phyloP scores from a whole-genome alignment of 2,329 filamentous ascomycete genomes.

The Chaetothyriales sp. region DNA sequence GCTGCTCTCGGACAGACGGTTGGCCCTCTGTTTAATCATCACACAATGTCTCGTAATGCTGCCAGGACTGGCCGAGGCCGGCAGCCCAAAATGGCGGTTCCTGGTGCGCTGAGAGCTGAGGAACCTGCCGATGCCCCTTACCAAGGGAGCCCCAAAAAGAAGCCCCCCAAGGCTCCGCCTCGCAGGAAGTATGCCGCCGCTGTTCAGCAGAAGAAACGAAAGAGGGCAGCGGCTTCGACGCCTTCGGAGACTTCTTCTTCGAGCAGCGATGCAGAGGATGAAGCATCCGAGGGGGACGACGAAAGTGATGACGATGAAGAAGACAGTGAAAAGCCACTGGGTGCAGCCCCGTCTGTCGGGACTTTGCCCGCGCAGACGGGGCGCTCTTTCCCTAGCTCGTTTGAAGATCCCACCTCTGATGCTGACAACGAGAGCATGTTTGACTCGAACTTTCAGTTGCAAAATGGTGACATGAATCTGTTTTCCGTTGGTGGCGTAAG shows the following conservation, averaged over 20 bases:
- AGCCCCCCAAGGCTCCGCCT: background rate
- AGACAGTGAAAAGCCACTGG: constrained; percentile 28
- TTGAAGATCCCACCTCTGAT: constrained; percentile 6
- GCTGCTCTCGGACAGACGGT: constrained; percentile 2
- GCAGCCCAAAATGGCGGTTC: constrained; percentile 9
- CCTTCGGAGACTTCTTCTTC: constrained; percentile 6
- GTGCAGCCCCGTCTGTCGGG: constrained; percentile 28
- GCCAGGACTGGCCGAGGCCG: constrained; percentile 11
- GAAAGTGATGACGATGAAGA: constrained; percentile 25
- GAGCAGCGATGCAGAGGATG: constrained; percentile 9
- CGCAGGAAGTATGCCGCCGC: constrained; percentile 2
- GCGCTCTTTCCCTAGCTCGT: constrained; percentile 17
- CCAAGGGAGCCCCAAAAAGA: constrained; percentile 2
- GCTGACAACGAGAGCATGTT: constrained; percentile 11
- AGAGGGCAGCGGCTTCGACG: constrained; percentile 6
- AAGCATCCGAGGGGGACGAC: constrained; percentile 17
- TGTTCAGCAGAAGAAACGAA: constrained; percentile 7
- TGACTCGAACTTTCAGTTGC: constrained; percentile 9
- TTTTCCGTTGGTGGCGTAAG: background rate
- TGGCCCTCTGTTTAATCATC: background rate
- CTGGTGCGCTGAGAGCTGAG: constrained; percentile 6
- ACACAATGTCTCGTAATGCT: constrained; percentile 12
- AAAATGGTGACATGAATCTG: constrained; percentile 10
- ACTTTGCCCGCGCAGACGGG: constrained; percentile 19
- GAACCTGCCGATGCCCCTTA: constrained; percentile 9